phyloP scores from a whole-genome alignment of 1,139 yeast genomes.

The Taphrina deformans region DNA sequence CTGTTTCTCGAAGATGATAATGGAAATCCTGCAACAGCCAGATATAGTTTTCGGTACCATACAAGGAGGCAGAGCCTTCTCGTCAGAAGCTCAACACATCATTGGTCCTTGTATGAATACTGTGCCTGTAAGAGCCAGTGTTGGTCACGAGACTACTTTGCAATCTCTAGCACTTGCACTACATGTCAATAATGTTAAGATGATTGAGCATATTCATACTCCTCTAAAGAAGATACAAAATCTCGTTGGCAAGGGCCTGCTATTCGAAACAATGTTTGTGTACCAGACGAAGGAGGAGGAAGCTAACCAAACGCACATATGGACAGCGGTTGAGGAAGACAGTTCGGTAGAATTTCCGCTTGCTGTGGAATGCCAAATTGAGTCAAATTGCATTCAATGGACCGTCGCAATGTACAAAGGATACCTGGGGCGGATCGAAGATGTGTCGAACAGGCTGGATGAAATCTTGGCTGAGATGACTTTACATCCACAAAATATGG shows the following conservation, averaged over 20 bases:
- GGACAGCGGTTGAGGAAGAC: slow-evolving; percentile 33
- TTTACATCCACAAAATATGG: background rate
- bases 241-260: slow-evolving; percentile 22
- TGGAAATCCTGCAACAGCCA: slow-evolving; percentile 15
- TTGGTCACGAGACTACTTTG: slow-evolving; percentile 11
- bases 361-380: slow-evolving; percentile 39
- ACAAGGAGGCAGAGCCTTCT: slow-evolving; percentile 37
- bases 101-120: slow-evolving; percentile 41
- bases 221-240: slow-evolving; percentile 33
- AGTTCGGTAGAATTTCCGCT: slow-evolving; percentile 37
- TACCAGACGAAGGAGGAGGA: slow-evolving; percentile 34
- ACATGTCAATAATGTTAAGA: slow-evolving; percentile 27
- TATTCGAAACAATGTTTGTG: slow-evolving; percentile 40
- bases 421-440: background rate
- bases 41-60: slow-evolving; percentile 39
- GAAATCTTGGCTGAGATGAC: background rate
- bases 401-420: slow-evolving; percentile 33
- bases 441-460: background rate
- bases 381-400: slow-evolving; percentile 35
- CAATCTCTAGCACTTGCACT: slow-evolving; percentile 13
- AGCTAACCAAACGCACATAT: background rate
- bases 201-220: slow-evolving; percentile 34
- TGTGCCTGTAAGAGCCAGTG: slow-evolving; percentile 35
- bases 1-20: slow-evolving; percentile 38
- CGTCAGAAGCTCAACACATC: slow-evolving; percentile 37